A percentile compares a stretch with the other conserved stretches of the same genome.
Evolutionary conservation across 2,329 filamentous ascomycete species (phyloP).

Genomic region (Alternaria solani): DNA sequence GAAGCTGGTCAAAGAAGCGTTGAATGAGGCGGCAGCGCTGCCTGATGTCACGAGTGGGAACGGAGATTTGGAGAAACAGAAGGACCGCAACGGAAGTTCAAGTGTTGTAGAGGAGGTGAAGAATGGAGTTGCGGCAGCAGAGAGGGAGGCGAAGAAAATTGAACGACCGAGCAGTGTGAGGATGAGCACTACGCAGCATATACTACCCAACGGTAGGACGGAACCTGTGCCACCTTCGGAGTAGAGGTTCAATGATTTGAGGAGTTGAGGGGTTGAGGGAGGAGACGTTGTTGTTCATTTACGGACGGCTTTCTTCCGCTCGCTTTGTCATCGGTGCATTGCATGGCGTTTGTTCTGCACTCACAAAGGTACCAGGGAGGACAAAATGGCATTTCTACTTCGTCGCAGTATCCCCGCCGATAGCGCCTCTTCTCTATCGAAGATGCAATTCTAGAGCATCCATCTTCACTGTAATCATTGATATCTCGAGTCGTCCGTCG

Average conservation of each 20-base stretch:
- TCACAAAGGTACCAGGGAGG: not conserved
- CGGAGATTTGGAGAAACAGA: not conserved
- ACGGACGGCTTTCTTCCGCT: not conserved
- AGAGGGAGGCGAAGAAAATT: constrained; percentile 1
- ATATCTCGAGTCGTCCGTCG: not conserved
- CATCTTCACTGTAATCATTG: not conserved
- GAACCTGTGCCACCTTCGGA: constrained; percentile 11
- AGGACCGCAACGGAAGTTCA: not conserved
- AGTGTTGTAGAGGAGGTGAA: not conserved
- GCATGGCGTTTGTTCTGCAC: constrained; percentile 16
- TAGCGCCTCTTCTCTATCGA: not conserved
- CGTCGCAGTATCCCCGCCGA: not conserved
- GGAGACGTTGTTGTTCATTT: too few species aligned
- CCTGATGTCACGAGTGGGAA: constrained; percentile 4
- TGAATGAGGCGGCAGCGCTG: constrained; percentile 29
- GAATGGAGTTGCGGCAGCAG: not conserved
- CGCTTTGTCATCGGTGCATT: constrained; percentile 8
- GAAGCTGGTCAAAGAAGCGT: constrained; percentile 51
- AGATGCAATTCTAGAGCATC: not conserved
- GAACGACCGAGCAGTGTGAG: constrained; percentile 26
- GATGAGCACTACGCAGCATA: constrained; percentile 25
- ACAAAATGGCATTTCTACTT: not conserved
- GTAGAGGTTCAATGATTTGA: not conserved
- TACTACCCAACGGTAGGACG: constrained; percentile 19
- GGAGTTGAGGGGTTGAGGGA: too few species aligned